phyloP scores from a whole-genome alignment of 192 early-diverging fungal genomes.

The Coemansia sp. region DNA sequence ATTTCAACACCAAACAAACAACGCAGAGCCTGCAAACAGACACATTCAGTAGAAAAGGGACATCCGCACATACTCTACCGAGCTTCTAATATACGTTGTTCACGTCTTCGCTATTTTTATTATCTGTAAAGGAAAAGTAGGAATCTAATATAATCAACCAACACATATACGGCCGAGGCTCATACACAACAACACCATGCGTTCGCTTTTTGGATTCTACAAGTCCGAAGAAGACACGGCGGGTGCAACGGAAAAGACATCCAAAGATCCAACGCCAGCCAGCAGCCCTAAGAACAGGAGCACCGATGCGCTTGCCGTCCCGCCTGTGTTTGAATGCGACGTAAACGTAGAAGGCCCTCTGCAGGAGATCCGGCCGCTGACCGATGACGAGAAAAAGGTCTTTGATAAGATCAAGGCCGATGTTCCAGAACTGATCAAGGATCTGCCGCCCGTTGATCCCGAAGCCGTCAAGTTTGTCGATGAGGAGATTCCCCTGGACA shows the following conservation, averaged over 20 bases:
- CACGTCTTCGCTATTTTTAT: not conserved
- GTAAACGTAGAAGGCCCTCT: constrained; percentile 11
- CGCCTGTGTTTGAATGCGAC: constrained; percentile 27
- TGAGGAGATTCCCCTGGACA: constrained; percentile 40
- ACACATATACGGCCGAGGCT: not conserved
- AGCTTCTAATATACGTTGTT: not conserved
- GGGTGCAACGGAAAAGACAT: constrained; percentile 22
- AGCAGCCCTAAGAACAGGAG: not conserved
- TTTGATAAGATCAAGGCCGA: constrained; percentile 42
- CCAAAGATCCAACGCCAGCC: constrained; percentile 1
- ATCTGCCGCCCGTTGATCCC: constrained; percentile 37
- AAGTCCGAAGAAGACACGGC: constrained; percentile 32
- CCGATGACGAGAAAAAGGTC: constrained; percentile 32
- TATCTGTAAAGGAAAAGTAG: not conserved
- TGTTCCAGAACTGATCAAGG: constrained; percentile 45
- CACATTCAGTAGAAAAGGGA: not conserved
- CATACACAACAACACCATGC: constrained; percentile 22
- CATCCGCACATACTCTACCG: not conserved
- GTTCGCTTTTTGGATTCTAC: constrained; percentile 45
- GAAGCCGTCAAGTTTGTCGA: constrained; percentile 33
- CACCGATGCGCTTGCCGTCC: constrained; percentile 6
- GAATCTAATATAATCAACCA: not conserved
- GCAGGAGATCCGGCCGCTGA: constrained; percentile 43
- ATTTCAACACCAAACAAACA: not conserved
- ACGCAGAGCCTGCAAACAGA: not conserved